Conservation (phyloP, 148 eudicot species). For the Silene conica region DNA sequence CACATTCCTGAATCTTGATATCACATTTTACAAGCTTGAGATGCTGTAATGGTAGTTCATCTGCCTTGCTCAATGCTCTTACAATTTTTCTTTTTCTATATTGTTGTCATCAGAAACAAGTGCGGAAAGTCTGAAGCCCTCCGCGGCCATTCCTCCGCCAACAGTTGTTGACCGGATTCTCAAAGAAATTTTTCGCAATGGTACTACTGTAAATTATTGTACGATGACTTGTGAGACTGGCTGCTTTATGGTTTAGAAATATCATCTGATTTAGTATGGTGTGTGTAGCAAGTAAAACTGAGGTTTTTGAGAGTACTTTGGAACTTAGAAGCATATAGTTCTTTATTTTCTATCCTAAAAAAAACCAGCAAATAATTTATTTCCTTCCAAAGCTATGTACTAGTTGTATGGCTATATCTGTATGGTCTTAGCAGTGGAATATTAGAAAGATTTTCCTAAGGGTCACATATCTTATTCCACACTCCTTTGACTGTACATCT, state of each 20-base stretch:
- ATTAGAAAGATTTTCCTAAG: background rate
- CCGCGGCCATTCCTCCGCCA: constrained; percentile 84
- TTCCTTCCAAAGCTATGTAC: background rate
- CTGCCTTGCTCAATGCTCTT: background rate
- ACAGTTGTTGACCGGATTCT: constrained; percentile 92
- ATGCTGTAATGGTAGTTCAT: constrained; percentile 10
- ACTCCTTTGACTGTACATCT: background rate
- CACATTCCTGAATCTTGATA: constrained; percentile 7
- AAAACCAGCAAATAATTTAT: background rate
- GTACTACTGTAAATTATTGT: constrained; percentile 30
- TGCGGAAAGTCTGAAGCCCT: constrained; percentile 65
- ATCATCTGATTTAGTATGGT: background rate
- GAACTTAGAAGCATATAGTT: background rate
- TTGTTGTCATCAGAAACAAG: constrained; percentile 57
- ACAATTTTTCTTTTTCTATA: background rate
- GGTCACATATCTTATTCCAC: background rate
- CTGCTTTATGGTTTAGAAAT: background rate
- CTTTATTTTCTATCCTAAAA: background rate
- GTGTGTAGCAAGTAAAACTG: background rate
- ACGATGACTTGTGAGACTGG: background rate
- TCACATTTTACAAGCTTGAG: constrained; percentile 11
- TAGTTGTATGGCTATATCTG: background rate
- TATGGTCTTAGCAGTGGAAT: background rate
- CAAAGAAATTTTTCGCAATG: constrained; percentile 86
- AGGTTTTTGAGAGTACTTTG: background rate